These are phyloP conservation scores for Monilinia fructigena DNA, from an alignment of 2,329 filamentous ascomycete genomes.

Conservation along the genomic window DNA sequence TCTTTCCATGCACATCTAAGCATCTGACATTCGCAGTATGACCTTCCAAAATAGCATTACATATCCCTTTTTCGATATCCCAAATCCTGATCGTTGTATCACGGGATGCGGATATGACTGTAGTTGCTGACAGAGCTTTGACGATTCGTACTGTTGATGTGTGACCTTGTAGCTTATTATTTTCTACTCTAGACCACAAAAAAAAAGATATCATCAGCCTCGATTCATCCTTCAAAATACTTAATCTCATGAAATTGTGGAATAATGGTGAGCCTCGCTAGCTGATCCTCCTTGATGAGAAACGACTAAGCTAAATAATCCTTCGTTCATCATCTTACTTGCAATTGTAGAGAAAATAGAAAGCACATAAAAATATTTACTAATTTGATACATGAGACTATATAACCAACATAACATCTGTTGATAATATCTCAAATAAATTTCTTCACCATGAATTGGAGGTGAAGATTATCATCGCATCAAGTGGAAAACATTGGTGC, in stretches of 20 bases:
- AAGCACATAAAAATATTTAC: not conserved
- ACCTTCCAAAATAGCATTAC: conserved; percentile 17
- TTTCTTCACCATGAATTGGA: not conserved
- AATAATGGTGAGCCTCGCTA: not conserved
- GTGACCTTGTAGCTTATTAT: not conserved
- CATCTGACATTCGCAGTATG: conserved; percentile 15
- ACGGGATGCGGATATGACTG: conserved; percentile 22
- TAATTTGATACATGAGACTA: not conserved
- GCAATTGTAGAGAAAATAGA: not conserved
- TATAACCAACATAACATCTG: not conserved
- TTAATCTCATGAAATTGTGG: conserved; percentile 1
- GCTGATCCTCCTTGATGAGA: not conserved
- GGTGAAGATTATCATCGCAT: not conserved
- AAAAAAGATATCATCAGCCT: conserved; percentile 1
- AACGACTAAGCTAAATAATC: not conserved
- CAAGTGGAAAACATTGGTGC: not conserved
- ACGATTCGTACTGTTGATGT: not conserved
- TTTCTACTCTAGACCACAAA: not conserved
- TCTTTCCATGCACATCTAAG: conserved; percentile 49
- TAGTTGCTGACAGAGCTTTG: conserved; percentile 1
- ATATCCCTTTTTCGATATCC: conserved; percentile 22
- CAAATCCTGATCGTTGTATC: conserved; percentile 22
- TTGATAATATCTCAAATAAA: not conserved
- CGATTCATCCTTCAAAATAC: not conserved
- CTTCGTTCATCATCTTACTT: not conserved